Percentiles rank a stretch among this genome's conserved stretches.
Conservation (phyloP, 2,329 filamentous ascomycete species). For the Pseudocercospora pini-densiflorae region DNA sequence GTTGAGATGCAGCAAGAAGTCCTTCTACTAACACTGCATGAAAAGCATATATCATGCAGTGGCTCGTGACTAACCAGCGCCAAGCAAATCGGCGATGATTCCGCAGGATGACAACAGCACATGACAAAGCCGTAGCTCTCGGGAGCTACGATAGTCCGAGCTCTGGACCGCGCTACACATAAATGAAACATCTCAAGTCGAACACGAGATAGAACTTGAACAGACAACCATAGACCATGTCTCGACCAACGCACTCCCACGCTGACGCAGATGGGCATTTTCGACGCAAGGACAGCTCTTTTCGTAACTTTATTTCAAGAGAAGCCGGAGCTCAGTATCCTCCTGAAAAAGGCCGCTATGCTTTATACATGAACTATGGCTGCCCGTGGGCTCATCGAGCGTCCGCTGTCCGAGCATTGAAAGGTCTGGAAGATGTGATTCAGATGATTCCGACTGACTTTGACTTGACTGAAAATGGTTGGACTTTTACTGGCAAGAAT, state of each 20-base stretch:
- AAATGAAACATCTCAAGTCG: not conserved
- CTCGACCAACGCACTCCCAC: conserved; percentile 18
- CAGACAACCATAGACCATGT: not conserved
- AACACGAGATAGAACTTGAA: not conserved
- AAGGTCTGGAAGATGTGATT: conserved; percentile 56
- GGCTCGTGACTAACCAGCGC: not conserved
- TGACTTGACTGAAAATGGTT: conserved; percentile 58
- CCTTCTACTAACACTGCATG: not conserved
- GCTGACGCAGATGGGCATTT: conserved; percentile 57
- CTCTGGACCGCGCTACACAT: not conserved
- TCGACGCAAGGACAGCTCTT: conserved; percentile 57
- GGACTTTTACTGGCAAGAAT: conserved; percentile 69
- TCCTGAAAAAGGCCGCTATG: conserved; percentile 64
- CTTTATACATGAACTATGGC: conserved; percentile 62
- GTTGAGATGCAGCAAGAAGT: not conserved
- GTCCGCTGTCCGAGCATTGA: conserved; percentile 54
- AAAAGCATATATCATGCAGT: no score
- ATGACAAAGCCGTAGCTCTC: not conserved
- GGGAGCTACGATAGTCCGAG: not conserved
- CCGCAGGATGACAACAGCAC: not conserved
- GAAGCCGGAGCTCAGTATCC: conserved; percentile 59
- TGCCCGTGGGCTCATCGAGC: conserved; percentile 67
- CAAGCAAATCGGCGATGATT: not conserved
- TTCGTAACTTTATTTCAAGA: conserved; percentile 61
- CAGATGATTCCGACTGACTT: conserved; percentile 52